These are phyloP conservation scores for Glycine latifolia DNA, from an alignment of 306 rosid species.

Conservation along the genomic window DNA sequence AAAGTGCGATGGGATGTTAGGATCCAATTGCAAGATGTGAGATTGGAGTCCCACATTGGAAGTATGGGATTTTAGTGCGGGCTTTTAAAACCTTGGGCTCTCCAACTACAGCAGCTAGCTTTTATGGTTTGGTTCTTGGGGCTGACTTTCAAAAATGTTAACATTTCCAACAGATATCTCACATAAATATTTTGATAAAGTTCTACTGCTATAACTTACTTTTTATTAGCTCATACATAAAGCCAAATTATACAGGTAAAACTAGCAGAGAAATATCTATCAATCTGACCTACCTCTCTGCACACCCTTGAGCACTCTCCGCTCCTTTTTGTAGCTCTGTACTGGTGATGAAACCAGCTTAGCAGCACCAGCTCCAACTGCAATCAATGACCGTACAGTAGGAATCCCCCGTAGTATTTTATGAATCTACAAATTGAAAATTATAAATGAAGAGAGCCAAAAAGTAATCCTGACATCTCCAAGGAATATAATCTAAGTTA, in stretches of 20 bases:
- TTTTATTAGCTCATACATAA: conserved; percentile 6
- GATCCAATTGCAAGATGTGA: neutral
- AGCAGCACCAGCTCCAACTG: conserved; percentile 87
- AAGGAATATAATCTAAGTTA: conserved; percentile 35
- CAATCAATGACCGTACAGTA: conserved; percentile 77
- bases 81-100: neutral
- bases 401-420: conserved; percentile 90
- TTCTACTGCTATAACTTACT: conserved; percentile 28
- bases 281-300: conserved; percentile 80
- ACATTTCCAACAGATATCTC: conserved; percentile 27
- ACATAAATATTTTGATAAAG: conserved; percentile 23
- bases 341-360: conserved; percentile 94
- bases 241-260: conserved; percentile 16
- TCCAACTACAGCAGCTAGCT: neutral
- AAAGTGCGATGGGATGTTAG: neutral
- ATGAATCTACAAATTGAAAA: conserved; percentile 64
- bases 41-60: neutral
- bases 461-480: conserved; percentile 37
- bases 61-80: no score
- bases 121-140: neutral
- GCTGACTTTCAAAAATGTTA: conserved; percentile 23
- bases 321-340: conserved; percentile 89
- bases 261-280: conserved; percentile 33
- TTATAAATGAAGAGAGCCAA: conserved; percentile 38
- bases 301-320: conserved; percentile 90